These are phyloP conservation scores for Catunica adiposa DNA, from an alignment of 2,329 filamentous ascomycete genomes.

Conservation along the genomic window DNA sequence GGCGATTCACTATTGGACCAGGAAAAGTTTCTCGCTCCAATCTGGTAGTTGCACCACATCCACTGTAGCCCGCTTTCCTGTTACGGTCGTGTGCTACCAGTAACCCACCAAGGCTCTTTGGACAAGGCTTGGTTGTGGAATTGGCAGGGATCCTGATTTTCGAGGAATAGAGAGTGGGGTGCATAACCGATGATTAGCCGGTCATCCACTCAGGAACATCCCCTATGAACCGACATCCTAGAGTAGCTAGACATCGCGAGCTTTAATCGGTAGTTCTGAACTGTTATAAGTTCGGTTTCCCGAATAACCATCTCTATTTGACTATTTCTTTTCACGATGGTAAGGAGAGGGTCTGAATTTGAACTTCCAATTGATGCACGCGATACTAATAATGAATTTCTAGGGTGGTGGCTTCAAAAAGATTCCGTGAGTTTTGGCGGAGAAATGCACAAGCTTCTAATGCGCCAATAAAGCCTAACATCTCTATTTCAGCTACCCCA, in stretches of 20 bases:
- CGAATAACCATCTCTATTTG: neutral
- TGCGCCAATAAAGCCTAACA: slow-evolving; percentile 9
- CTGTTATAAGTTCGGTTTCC: neutral
- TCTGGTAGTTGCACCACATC: slow-evolving; percentile 2
- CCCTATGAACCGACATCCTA: slow-evolving; percentile 1
- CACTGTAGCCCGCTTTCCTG: neutral
- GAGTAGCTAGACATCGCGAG: neutral
- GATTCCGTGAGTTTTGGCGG: slow-evolving; percentile 11
- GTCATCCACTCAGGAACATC: slow-evolving; percentile 1
- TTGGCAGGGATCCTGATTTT: neutral
- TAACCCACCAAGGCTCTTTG: slow-evolving; percentile 9
- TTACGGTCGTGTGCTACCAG: slow-evolving; percentile 4
- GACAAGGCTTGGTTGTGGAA: neutral
- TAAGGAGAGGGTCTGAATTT: neutral
- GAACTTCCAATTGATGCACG: neutral
- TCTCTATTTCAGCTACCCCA: slow-evolving; percentile 57
- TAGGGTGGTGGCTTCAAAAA: slow-evolving; percentile 12
- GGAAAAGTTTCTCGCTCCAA: slow-evolving; percentile 9
- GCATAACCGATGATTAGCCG: slow-evolving; percentile 5
- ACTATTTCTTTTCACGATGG: neutral
- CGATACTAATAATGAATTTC: neutral
- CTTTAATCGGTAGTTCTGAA: neutral
- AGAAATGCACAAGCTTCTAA: neutral
- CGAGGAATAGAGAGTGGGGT: neutral
- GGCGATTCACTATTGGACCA: slow-evolving; percentile 7